phyloP scores from a whole-genome alignment of 2,329 filamentous ascomycete species.

The Aspergillus calidoustus region DNA sequence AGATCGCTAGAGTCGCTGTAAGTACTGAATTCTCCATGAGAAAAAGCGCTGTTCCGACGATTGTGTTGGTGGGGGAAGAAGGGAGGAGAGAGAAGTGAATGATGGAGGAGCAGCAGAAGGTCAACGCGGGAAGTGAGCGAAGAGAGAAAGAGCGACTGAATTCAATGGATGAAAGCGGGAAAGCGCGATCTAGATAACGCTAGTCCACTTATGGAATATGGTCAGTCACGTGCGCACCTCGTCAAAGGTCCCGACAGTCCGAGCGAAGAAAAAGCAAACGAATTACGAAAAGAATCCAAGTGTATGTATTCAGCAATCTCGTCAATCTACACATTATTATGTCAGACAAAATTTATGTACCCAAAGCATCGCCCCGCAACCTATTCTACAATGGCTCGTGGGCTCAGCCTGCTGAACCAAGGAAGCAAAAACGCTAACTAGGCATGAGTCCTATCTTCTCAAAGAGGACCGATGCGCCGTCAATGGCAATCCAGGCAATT shows the following conservation, averaged over 20 bases:
- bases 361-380: conserved; percentile 3
- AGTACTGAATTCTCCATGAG: conserved; percentile 19
- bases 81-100: not conserved
- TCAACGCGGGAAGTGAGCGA: conserved; percentile 3
- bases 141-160: conserved; percentile 8
- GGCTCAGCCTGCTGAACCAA: conserved; percentile 11
- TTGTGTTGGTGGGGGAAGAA: conserved; percentile 1
- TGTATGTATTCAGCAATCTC: conserved; percentile 1
- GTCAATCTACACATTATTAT: conserved; percentile 4
- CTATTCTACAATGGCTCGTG: conserved; percentile 11
- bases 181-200: not conserved
- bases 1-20: conserved; percentile 18
- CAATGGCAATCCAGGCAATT: conserved; percentile 81
- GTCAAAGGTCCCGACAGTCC: too few relatives aligned
- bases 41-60: not conserved
- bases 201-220: not conserved
- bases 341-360: conserved; percentile 17
- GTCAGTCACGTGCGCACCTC: not conserved
- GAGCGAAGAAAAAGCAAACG: not conserved
- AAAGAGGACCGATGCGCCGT: conserved; percentile 74
- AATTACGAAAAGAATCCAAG: not conserved
- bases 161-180: not conserved
- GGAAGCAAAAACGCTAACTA: conserved; percentile 1
- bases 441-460: conserved; percentile 48
- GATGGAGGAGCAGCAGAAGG: not conserved